Conservation (phyloP, 1,284 basidiomycete species). For the Leucoagaricus sp. region DNA sequence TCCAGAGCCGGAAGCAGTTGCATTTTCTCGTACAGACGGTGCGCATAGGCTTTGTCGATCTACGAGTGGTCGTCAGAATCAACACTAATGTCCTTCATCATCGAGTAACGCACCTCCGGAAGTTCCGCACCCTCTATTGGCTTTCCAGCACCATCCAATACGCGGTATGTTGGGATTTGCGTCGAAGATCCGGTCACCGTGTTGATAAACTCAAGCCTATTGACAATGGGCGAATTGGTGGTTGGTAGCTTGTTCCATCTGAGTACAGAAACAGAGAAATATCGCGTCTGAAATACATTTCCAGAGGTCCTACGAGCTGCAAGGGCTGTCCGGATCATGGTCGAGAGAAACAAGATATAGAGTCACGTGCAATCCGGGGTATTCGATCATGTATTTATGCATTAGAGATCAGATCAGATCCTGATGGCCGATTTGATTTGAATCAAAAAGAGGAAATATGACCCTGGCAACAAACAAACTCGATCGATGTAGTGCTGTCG, state of each 20-base stretch:
- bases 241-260: constrained; percentile 53
- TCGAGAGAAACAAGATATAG: constrained; percentile 26
- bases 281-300: constrained; percentile 20
- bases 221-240: constrained; percentile 65
- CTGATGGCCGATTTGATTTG: constrained; percentile 8
- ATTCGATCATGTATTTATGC: constrained; percentile 18
- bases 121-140: constrained; percentile 71
- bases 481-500: constrained; percentile 1
- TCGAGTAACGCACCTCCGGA: constrained; percentile 57
- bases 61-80: constrained; percentile 56
- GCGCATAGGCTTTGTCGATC: constrained; percentile 76
- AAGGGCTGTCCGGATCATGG: constrained; percentile 17
- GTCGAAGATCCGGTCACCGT: constrained; percentile 59
- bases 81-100: not conserved
- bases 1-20: constrained; percentile 84
- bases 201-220: constrained; percentile 76
- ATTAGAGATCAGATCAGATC: constrained; percentile 15
- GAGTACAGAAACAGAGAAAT: constrained; percentile 21
- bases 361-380: constrained; percentile 30
- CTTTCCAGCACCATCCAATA: constrained; percentile 77
- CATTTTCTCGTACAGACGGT: constrained; percentile 83
- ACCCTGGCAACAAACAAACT: constrained; percentile 6
- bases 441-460: constrained; percentile 2
- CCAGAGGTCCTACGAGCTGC: constrained; percentile 20
- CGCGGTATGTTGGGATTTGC: constrained; percentile 80